These are phyloP conservation scores for Ceratonia siliqua DNA, from an alignment of 306 rosid species.

Conservation along the genomic window DNA sequence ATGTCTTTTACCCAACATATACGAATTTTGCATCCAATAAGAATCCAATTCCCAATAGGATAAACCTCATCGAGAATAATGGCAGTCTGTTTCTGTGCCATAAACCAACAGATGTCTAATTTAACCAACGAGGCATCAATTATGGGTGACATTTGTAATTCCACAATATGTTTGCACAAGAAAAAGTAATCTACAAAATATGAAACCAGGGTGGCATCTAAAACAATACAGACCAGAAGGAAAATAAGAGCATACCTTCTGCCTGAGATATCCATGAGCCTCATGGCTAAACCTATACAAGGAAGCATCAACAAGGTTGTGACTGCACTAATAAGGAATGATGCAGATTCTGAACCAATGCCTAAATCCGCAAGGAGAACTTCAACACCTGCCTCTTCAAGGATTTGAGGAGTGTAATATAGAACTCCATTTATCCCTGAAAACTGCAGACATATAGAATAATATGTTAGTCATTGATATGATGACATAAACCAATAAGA, in stretches of 20 bases:
- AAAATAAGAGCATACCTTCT: conserved; percentile 61
- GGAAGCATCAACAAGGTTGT: conserved; percentile 98
- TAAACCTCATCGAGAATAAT: too few species aligned
- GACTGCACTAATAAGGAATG: conserved; percentile 77
- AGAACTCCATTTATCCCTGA: conserved; percentile 94
- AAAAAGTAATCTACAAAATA: background rate
- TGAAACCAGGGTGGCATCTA: background rate
- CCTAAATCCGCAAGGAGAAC: conserved; percentile 83
- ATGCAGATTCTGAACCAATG: conserved; percentile 74
- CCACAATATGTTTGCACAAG: too few species aligned
- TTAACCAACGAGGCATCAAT: too few species aligned
- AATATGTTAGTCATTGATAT: background rate
- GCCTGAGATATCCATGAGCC: conserved; percentile 92
- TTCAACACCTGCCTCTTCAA: conserved; percentile 94
- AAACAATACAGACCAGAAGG: background rate
- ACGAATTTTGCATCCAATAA: background rate
- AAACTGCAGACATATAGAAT: conserved; percentile 51
- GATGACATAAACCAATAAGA: background rate
- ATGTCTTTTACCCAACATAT: background rate
- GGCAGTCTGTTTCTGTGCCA: too few species aligned
- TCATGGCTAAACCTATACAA: conserved; percentile 90
- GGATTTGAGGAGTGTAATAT: conserved; percentile 97
- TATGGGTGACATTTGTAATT: too few species aligned
- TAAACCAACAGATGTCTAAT: too few species aligned
- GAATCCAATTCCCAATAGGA: too few species aligned